These are phyloP conservation scores for Durusdinium trenchii DNA, from an alignment of 73 alveolate species.

Conservation along the genomic window DNA sequence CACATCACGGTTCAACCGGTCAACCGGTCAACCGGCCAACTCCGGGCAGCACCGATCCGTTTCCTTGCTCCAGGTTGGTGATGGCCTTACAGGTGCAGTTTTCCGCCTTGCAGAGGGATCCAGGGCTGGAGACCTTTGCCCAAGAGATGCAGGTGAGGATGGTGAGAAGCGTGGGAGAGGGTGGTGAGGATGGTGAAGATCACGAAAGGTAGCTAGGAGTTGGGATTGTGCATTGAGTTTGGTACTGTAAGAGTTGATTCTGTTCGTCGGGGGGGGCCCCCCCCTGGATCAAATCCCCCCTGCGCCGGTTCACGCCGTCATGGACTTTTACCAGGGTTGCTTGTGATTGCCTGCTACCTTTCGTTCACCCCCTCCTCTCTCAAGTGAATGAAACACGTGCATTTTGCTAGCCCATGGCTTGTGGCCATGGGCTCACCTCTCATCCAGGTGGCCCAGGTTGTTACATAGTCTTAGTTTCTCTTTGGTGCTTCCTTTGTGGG, in stretches of 20 bases:
- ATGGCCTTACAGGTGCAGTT: not conserved
- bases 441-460: too few relatives aligned
- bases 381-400: too few relatives aligned
- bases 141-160: constrained; percentile 30
- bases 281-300: too few relatives aligned
- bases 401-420: too few relatives aligned
- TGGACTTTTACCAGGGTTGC: too few relatives aligned
- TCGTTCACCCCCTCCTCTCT: too few relatives aligned
- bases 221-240: not conserved
- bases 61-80: not conserved
- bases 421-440: too few relatives aligned
- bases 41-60: not conserved
- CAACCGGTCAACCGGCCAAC: not conserved
- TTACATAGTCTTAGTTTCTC: too few relatives aligned
- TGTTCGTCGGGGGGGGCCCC: too few relatives aligned
- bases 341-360: too few relatives aligned
- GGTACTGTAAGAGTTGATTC: not conserved
- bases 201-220: not conserved
- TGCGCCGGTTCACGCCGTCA: too few relatives aligned
- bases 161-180: not conserved
- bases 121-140: constrained; percentile 62
- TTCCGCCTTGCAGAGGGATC: constrained; percentile 26
- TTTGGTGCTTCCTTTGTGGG: too few relatives aligned
- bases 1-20: not conserved
- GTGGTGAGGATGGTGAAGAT: not conserved